These are phyloP conservation scores for Phaffia rhodozyma DNA, from an alignment of 1,284 basidiomycete genomes.

Conservation along the genomic window DNA sequence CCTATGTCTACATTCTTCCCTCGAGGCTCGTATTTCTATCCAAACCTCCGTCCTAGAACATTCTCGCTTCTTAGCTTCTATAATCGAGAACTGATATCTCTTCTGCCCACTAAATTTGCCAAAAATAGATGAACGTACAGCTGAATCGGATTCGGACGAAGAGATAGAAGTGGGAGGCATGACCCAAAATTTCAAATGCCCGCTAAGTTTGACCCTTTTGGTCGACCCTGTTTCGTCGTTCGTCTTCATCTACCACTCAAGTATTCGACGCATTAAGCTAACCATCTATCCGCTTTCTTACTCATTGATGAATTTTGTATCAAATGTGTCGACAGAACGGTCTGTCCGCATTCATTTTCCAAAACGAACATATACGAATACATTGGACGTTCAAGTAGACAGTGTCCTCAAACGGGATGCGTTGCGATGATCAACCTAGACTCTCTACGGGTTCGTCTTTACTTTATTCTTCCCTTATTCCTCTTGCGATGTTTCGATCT, in stretches of 20 bases:
- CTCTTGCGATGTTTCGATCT: too few relatives aligned
- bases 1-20: constrained; percentile 57
- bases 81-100: background rate
- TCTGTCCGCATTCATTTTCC: constrained; percentile 63
- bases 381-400: constrained; percentile 28
- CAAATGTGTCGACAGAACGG: constrained; percentile 34
- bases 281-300: background rate
- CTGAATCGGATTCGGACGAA: constrained; percentile 53
- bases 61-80: background rate
- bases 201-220: constrained; percentile 52
- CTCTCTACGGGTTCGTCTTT: too few relatives aligned
- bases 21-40: constrained; percentile 41
- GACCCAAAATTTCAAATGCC: constrained; percentile 62
- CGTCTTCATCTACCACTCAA: constrained; percentile 26
- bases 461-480: too few relatives aligned
- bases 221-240: constrained; percentile 62
- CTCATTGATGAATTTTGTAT: background rate
- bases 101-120: background rate
- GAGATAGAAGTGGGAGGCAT: constrained; percentile 63
- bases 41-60: background rate
- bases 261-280: background rate
- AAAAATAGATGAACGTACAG: constrained; percentile 53
- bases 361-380: constrained; percentile 47
- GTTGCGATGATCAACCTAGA: too few relatives aligned
- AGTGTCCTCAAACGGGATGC: too few relatives aligned